Base-by-base conservation (phyloP, 2,329 filamentous ascomycete species). In the Fusarium brachygibbosum region DNA sequence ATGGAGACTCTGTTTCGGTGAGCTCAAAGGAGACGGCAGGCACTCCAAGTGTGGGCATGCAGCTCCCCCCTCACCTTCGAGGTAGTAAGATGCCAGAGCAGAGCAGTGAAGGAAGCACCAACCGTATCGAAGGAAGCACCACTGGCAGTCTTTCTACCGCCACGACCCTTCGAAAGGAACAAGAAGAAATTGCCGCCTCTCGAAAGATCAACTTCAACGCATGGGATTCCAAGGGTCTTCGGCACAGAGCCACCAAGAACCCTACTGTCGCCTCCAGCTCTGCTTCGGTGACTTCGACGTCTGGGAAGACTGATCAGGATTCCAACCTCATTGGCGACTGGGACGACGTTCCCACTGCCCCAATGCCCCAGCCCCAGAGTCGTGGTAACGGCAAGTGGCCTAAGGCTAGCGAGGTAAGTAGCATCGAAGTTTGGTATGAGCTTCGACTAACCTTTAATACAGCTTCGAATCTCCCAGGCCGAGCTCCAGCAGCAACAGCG, bases 221-320 rank as follows among this genome's bases (percentile, higher is more conserved):
- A 3, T 81, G 78, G 77, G 77, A 77, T 12, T 19, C 70, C 1
- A 55, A 38, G 6, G 79, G 79, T 1, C 62, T 58, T 1, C 69
- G 56, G 7, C 61, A 78, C 29, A 46, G 49, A 4, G 56, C 25
- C 1, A 28, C 61, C 38, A 79, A 79, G 56, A 55, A 68, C 1
- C 63, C 68, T 3, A 77, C 78, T 0, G 45, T 65, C 5, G 44
- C 49, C 21, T 76, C 75, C 2, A 70, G 60, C 40, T 41, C 58
- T 2, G 54, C 50, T 3, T 70, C 66, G 1, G 63, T 63, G 4
- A 63, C 57, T 11, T 68, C 65, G 6, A 38, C n/a, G 3, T 57
- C 42, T 25, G 49, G 53, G 8, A 54, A 55, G 6, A 58, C 34
- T 10, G n/a, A 49, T 17, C 17, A 51, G 3, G 60, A 66, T 11